Evolutionary conservation across 495 filamentous ascomycete species (phyloP).

Genomic region (Clavariopsis aquatica): DNA sequence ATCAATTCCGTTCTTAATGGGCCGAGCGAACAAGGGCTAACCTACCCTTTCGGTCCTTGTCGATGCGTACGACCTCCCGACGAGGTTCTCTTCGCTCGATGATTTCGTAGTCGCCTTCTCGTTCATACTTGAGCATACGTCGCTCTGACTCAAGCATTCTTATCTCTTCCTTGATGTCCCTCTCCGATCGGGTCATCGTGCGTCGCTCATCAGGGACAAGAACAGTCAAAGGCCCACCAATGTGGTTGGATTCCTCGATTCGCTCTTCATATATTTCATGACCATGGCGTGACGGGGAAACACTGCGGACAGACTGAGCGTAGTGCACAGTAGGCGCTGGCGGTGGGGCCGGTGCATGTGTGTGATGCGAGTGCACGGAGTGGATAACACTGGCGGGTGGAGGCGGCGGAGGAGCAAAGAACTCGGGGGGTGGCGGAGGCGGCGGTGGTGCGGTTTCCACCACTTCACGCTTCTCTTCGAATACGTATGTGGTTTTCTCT

Average conservation of each 20-base stretch:
- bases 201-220: conserved; percentile 57
- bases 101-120: conserved; percentile 55
- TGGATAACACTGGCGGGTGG: conserved; percentile 37
- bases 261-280: conserved; percentile 48
- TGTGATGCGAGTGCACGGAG: conserved; percentile 44
- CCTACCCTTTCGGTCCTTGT: conserved; percentile 87
- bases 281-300: conserved; percentile 39
- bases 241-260: conserved; percentile 50
- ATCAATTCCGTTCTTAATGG: conserved; percentile 56
- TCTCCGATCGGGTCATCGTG: conserved; percentile 47
- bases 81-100: conserved; percentile 50
- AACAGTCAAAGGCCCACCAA: conserved; percentile 47
- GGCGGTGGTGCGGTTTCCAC: conserved; percentile 42
- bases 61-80: conserved; percentile 64
- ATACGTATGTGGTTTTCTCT: conserved; percentile 44
- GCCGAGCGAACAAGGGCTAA: conserved; percentile 61
- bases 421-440: conserved; percentile 39
- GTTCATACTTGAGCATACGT: conserved; percentile 47
- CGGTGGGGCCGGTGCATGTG: conserved; percentile 36
- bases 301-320: conserved; percentile 35
- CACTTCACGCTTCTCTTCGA: conserved; percentile 39
- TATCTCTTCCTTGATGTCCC: conserved; percentile 62
- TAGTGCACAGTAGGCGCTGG: conserved; percentile 31
- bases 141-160: conserved; percentile 56
- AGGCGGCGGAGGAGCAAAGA: conserved; percentile 42